Evolutionary conservation across 108 stramenopile species (phyloP), one percentile per base, ranked within the genome.

Genomic region (Aureococcus anophagefferens): DNA sequence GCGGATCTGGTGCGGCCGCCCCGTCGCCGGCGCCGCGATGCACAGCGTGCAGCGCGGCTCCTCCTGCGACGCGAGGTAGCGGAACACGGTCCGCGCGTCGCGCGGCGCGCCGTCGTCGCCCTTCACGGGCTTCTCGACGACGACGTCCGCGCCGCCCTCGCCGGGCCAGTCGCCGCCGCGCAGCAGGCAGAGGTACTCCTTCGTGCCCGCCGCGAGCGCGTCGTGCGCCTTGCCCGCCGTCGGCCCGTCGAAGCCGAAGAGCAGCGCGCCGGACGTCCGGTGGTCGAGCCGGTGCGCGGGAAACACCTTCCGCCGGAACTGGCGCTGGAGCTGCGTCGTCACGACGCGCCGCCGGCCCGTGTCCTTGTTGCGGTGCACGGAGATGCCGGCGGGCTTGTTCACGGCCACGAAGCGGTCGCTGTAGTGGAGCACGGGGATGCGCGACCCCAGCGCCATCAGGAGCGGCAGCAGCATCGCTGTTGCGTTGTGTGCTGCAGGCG

Each of bases 261-360:
- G 33, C 17, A 86, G 72, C 4, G 84, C 87, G 0, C 89, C 89
- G 18, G 83, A 84, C 29, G 89, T 89, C n/a, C 87, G 82, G 78
- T 88, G 89, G 77, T 89, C 89, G n/a, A 89, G 76, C 70, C 89
- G 72, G 73, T 89, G 89, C 0, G 87, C 89, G 13, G 86, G 75
- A 65, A 75, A 86, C 32, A 86, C 85, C 70, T 87, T 89, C 16
- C 87, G 79, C 13, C 73, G 67, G 40, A 89, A 70, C 76, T 89
- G 89, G 62, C 83, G 77, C 40, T 84, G 83, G 33, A 89, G 65
- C 21, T 68, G 51, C n/a, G 77, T 79, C 32, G 83, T 67, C 0
- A 89, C 64, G 16, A 84, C 81, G 33, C 76, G 79, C 36, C 79
- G 68, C 30, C 72, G 36, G 5, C 40, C 81, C 73, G 66, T 74